A percentile compares a stretch with the other conserved stretches of the same genome.
Conservation (phyloP, 371 early-diverging fungal species). For the Nematocida homosporus region DNA sequence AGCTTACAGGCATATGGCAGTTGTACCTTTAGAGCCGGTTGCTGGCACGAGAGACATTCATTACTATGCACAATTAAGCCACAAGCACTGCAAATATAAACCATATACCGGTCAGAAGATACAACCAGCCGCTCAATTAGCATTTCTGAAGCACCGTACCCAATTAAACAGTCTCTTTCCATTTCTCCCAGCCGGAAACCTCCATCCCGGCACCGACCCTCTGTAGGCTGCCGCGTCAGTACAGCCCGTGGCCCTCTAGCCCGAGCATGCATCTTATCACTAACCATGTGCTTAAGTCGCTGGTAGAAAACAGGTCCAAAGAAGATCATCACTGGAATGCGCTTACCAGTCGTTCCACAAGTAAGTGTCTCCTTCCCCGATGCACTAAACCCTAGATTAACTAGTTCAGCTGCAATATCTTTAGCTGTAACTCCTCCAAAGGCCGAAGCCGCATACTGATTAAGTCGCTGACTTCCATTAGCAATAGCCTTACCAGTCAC, state of each 20-base stretch:
- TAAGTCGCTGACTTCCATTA: slow-evolving; percentile 11
- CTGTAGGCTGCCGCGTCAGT: slow-evolving; percentile 91
- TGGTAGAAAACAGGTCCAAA: slow-evolving; percentile 96
- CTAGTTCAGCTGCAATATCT: slow-evolving; percentile 84
- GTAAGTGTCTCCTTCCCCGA: slow-evolving; percentile 89
- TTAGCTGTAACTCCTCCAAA: slow-evolving; percentile 69
- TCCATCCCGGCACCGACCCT: slow-evolving; percentile 93
- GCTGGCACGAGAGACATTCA: slow-evolving; percentile 37
- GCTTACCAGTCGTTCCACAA: slow-evolving; percentile 77
- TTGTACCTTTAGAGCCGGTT: slow-evolving; percentile 70
- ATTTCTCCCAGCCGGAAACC: slow-evolving; percentile 94
- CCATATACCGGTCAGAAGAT: slow-evolving; percentile 73
- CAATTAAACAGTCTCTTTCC: slow-evolving; percentile 94
- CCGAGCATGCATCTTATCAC: slow-evolving; percentile 98
- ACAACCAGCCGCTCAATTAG: slow-evolving; percentile 86
- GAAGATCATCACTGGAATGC: slow-evolving; percentile 85
- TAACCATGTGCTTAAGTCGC: slow-evolving; percentile 97
- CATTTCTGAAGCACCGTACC: slow-evolving; percentile 86
- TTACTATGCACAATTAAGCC: slow-evolving; percentile 22
- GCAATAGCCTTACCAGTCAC: slow-evolving; percentile 82
- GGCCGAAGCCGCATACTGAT: slow-evolving; percentile 18
- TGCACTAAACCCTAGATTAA: slow-evolving; percentile 88
- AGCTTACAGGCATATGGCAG: slow-evolving; percentile 95
- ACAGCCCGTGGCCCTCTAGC: slow-evolving; percentile 86
- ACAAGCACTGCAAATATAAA: slow-evolving; percentile 35